These are phyloP conservation scores for Halophytophthora polymorphica DNA, from an alignment of 352 stramenopile species.

Conservation along the genomic window DNA sequence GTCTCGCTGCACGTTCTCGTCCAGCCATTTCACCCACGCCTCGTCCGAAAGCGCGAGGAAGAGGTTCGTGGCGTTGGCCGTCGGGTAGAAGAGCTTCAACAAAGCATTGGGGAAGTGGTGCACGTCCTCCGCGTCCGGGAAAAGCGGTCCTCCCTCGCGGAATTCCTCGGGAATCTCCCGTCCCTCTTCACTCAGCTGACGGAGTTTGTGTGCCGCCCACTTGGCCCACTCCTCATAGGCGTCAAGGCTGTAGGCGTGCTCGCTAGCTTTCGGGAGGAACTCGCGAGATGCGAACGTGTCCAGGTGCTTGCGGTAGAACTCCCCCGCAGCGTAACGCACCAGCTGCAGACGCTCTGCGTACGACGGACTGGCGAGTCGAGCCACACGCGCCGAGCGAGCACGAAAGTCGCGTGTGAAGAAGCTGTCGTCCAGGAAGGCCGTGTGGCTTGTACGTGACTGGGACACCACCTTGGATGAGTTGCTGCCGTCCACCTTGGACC, in stretches of 20 bases:
- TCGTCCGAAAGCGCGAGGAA: constrained; percentile 60
- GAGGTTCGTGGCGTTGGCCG: constrained; percentile 49
- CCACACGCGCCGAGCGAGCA: constrained; percentile 51
- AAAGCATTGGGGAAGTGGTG: constrained; percentile 61
- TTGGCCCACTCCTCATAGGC: constrained; percentile 66
- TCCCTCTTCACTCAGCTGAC: constrained; percentile 27
- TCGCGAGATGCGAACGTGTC: constrained; percentile 80
- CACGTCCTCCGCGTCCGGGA: constrained; percentile 51
- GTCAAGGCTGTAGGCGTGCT: constrained; percentile 33
- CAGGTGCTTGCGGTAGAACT: constrained; percentile 82
- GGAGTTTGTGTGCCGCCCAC: constrained; percentile 57
- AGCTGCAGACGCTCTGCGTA: constrained; percentile 74
- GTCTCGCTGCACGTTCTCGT: constrained; percentile 27
- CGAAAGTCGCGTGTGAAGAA: constrained; percentile 75
- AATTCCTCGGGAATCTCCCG: constrained; percentile 52
- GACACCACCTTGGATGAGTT: constrained; percentile 65
- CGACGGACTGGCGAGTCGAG: constrained; percentile 64
- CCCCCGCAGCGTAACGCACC: constrained; percentile 69
- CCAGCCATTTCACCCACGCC: constrained; percentile 58
- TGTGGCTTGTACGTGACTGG: constrained; percentile 74
- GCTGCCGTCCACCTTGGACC: constrained; percentile 66
- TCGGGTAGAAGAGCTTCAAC: constrained; percentile 54
- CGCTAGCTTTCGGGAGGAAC: constrained; percentile 51
- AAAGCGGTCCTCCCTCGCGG: constrained; percentile 50
- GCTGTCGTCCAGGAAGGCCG: constrained; percentile 64